Conservation (phyloP, 441 rosid genomes). For the Populus hybrid region DNA sequence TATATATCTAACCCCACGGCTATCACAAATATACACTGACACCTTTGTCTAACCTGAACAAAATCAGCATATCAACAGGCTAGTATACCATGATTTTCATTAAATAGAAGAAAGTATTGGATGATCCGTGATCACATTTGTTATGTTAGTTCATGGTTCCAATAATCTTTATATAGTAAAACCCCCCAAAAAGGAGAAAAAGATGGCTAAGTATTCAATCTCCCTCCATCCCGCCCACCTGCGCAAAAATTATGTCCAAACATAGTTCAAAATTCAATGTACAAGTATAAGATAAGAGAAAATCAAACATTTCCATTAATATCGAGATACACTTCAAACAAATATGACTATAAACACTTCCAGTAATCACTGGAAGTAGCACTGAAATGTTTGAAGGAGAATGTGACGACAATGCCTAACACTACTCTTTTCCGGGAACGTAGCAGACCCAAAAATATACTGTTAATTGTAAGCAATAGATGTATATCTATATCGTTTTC, state of each 20-base stretch:
- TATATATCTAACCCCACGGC: slow-evolving; percentile 80
- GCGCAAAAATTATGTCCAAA: neutral
- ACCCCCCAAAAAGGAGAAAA: neutral
- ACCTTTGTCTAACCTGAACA: too few relatives aligned
- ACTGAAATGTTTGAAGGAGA: too few relatives aligned
- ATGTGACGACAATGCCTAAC: too few relatives aligned
- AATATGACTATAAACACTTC: too few relatives aligned
- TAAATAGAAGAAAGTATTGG: neutral
- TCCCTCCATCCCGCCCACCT: too few relatives aligned
- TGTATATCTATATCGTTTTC: neutral
- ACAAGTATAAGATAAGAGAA: too few relatives aligned
- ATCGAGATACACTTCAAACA: too few relatives aligned
- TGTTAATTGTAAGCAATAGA: neutral
- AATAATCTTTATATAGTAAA: neutral
- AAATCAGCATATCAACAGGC: too few relatives aligned
- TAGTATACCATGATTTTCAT: neutral
- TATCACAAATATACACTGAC: too few relatives aligned
- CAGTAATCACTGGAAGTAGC: too few relatives aligned
- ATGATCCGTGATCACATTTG: neutral
- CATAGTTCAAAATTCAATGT: neutral
- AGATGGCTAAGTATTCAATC: neutral
- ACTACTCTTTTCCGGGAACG: neutral
- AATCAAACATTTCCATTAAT: too few relatives aligned
- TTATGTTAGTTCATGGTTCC: neutral
- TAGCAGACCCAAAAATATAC: neutral